Conservation (phyloP, 352 stramenopile species). For the Phytophthora pini region DNA sequence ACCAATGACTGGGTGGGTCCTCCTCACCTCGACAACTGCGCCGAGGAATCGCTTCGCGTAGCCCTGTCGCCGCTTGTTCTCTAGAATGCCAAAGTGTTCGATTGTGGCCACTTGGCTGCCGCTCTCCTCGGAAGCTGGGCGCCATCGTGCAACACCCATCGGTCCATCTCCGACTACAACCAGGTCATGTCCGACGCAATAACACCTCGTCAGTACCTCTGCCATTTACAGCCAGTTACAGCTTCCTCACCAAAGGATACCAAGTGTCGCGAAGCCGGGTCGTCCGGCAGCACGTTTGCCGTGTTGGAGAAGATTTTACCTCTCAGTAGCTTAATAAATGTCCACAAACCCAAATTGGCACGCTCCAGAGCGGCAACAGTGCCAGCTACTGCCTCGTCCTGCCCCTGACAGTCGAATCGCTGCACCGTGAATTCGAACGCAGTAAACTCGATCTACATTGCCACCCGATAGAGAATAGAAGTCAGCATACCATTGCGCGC, state of each 20-base stretch:
- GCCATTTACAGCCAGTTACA: slow-evolving; percentile 5
- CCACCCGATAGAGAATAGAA: background rate
- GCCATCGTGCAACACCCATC: slow-evolving; percentile 65
- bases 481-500: background rate
- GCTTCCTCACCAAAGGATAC: slow-evolving; percentile 64
- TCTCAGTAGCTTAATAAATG: slow-evolving; percentile 62
- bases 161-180: slow-evolving; percentile 71
- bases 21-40: slow-evolving; percentile 54
- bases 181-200: slow-evolving; percentile 2
- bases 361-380: slow-evolving; percentile 28
- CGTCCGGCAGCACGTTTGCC: slow-evolving; percentile 38
- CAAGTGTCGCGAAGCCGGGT: slow-evolving; percentile 55
- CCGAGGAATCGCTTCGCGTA: slow-evolving; percentile 61
- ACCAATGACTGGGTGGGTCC: background rate
- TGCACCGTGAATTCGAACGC: slow-evolving; percentile 59
- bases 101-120: slow-evolving; percentile 54
- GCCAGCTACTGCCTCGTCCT: slow-evolving; percentile 31
- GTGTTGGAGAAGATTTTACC: slow-evolving; percentile 48
- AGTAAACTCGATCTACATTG: slow-evolving; percentile 39
- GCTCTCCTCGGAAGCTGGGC: slow-evolving; percentile 43
- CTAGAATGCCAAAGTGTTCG: slow-evolving; percentile 66
- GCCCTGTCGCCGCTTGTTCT: slow-evolving; percentile 56
- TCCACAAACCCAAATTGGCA: slow-evolving; percentile 49
- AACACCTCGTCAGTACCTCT: slow-evolving; percentile 17
- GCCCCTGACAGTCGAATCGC: slow-evolving; percentile 54